Conservation (phyloP, 1,284 basidiomycete species). For the Mrakiaceae sp. region DNA sequence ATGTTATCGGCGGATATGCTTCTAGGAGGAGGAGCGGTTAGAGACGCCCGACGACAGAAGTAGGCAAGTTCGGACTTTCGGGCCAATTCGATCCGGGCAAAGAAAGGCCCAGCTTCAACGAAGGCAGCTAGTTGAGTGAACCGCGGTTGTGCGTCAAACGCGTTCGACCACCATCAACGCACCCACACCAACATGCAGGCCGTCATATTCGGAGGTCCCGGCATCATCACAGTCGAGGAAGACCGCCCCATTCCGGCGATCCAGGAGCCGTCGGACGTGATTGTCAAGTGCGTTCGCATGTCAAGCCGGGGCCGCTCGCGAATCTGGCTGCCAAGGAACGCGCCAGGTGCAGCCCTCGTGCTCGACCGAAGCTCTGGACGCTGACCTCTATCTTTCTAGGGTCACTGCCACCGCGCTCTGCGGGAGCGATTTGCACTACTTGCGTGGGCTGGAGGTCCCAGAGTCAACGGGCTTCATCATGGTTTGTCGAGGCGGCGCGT, state of each 20-base stretch:
- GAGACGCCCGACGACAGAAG: no score
- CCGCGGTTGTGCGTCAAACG: no score
- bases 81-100: no score
- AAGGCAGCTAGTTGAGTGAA: no score
- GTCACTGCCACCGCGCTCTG: conserved; percentile 45
- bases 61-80: no score
- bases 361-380: neutral
- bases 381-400: conserved; percentile 9
- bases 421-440: conserved; percentile 73
- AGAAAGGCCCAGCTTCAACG: no score
- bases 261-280: conserved; percentile 24
- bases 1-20: no score
- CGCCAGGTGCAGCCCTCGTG: no score
- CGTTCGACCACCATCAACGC: neutral
- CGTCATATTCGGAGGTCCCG: conserved; percentile 25
- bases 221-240: conserved; percentile 26
- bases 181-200: conserved; percentile 26
- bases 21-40: no score
- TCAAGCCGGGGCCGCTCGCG: no score
- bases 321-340: no score
- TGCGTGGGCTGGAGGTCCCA: conserved; percentile 46
- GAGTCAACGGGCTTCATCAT: conserved; percentile 25
- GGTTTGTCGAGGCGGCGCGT: conserved; percentile 1
- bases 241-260: conserved; percentile 23
- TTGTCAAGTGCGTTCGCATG: conserved; percentile 27